Percentiles rank a stretch among this genome's conserved stretches.
Conservation (phyloP, 2,329 filamentous ascomycete genomes). For the Alternaria gansuensis region DNA sequence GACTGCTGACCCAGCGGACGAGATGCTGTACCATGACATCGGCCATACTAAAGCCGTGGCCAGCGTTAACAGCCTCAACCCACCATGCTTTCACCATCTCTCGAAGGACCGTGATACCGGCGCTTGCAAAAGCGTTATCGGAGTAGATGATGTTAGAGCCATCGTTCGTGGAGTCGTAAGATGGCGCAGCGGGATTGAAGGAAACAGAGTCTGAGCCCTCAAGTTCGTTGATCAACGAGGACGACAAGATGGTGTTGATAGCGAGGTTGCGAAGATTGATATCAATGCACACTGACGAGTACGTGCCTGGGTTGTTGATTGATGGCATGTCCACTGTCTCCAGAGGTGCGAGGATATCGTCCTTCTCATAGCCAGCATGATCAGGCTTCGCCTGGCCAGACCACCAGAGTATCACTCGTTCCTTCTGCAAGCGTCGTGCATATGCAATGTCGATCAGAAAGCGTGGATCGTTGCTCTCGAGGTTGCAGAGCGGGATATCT, state of each 20-base stretch:
- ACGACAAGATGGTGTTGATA: constrained; percentile 97
- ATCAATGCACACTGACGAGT: constrained; percentile 95
- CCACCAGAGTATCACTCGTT: constrained; percentile 97
- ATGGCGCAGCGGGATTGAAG: constrained; percentile 76
- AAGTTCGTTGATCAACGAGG: constrained; percentile 93
- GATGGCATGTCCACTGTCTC: constrained; percentile 92
- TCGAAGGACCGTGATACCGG: constrained; percentile 86
- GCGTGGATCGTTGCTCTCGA: constrained; percentile 91
- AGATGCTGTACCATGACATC: constrained; percentile 98
- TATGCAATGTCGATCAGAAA: constrained; percentile 97
- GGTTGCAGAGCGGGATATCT: constrained; percentile 91
- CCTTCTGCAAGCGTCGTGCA: constrained; percentile 85
- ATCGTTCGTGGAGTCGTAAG: constrained; percentile 67
- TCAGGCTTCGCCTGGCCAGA: constrained; percentile 86
- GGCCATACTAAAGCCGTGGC: constrained; percentile 75
- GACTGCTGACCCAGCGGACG: constrained; percentile 95
- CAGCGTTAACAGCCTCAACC: constrained; percentile 89
- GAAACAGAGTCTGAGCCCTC: constrained; percentile 88
- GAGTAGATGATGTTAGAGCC: constrained; percentile 77
- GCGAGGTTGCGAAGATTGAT: constrained; percentile 91
- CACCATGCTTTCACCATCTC: constrained; percentile 99
- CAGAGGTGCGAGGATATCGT: constrained; percentile 83
- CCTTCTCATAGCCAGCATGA: constrained; percentile 93
- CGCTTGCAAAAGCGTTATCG: constrained; percentile 91
- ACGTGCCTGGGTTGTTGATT: constrained; percentile 92